A percentile compares a stretch with the other conserved stretches of the same genome.
These are phyloP conservation scores for Suillus variegatus DNA, from an alignment of 768 basidiomycete genomes.

Conservation along the genomic window DNA sequence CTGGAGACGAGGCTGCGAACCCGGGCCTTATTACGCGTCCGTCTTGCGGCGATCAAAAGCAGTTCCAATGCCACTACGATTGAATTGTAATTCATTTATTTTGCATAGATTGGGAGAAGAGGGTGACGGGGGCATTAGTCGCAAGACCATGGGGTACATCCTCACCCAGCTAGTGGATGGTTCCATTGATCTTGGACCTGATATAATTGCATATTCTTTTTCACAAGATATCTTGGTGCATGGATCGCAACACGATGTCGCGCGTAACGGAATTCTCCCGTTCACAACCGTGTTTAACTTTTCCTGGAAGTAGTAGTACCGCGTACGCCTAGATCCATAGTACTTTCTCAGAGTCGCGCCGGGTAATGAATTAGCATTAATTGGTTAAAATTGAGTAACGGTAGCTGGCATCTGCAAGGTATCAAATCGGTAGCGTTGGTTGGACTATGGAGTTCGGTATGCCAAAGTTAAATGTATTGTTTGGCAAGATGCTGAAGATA, in stretches of 20 bases:
- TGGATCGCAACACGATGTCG: neutral
- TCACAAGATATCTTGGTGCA: neutral
- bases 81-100: slow-evolving; percentile 3
- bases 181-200: neutral
- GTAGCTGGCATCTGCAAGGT: slow-evolving; percentile 9
- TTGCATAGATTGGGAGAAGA: neutral
- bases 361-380: slow-evolving; percentile 12
- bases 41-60: slow-evolving; percentile 47
- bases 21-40: slow-evolving; percentile 49
- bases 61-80: slow-evolving; percentile 1
- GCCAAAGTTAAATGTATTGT: slow-evolving; percentile 13
- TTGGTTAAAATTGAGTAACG: neutral
- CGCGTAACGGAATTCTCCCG: neutral
- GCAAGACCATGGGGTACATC: neutral
- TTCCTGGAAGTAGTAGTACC: neutral
- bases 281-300: neutral
- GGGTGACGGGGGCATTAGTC: slow-evolving; percentile 9
- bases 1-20: slow-evolving; percentile 48
- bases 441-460: slow-evolving; percentile 12
- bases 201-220: neutral
- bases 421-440: slow-evolving; percentile 8
- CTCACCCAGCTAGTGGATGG: neutral
- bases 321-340: neutral
- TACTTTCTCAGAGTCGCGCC: slow-evolving; percentile 6
- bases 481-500: slow-evolving; percentile 8